These are phyloP conservation scores for Diaporthe batatas DNA, from an alignment of 2,329 filamentous ascomycete genomes.

Conservation along the genomic window DNA sequence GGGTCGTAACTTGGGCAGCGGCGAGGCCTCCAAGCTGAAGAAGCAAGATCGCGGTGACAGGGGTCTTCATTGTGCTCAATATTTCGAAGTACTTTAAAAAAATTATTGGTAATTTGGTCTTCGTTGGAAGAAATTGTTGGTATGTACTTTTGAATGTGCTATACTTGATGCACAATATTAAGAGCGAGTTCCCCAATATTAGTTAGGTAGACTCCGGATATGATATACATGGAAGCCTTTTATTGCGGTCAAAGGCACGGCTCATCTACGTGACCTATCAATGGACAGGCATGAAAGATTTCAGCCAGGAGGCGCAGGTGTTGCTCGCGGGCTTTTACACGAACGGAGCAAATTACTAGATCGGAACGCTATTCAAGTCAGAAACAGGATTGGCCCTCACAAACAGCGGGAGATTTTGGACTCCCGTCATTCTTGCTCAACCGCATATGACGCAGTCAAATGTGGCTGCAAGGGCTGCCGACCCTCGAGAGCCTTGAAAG, in stretches of 20 bases:
- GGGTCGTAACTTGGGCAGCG: background rate
- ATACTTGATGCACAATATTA: slow-evolving; percentile 36
- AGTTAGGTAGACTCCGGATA: background rate
- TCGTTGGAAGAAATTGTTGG: background rate
- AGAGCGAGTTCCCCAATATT: background rate
- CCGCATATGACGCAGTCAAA: background rate
- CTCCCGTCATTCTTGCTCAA: background rate
- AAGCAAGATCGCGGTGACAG: background rate
- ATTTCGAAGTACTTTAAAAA: background rate
- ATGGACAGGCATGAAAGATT: slow-evolving; percentile 1
- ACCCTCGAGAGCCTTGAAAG: background rate
- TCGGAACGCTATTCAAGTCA: background rate
- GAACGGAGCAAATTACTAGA: background rate
- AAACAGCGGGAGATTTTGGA: background rate
- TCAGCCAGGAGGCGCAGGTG: background rate
- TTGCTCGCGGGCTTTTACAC: background rate
- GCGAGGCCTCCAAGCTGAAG: background rate
- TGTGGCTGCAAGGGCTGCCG: background rate
- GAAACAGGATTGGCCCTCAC: background rate
- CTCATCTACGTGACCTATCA: background rate
- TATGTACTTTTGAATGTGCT: background rate
- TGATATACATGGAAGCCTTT: slow-evolving; percentile 8
- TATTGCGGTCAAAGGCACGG: slow-evolving; percentile 22
- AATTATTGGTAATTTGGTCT: background rate
- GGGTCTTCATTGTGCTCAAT: background rate